Evolutionary conservation across 148 eudicot species (phyloP).

Genomic region (Cornus controversa): DNA sequence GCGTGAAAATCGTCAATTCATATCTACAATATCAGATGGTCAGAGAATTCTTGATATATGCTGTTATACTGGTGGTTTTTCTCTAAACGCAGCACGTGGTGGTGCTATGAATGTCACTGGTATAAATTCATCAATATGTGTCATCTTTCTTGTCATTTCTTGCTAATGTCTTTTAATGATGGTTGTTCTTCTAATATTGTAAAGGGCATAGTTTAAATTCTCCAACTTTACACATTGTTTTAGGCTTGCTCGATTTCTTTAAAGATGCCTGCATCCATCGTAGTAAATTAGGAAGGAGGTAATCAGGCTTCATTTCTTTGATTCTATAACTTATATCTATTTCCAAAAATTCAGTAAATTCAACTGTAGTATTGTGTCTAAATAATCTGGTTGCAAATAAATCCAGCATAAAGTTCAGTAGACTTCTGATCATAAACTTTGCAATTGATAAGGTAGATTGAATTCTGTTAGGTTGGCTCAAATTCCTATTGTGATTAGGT

Average conservation of each 20-base stretch:
- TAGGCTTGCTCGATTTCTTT: neutral
- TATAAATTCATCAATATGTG: too few species aligned
- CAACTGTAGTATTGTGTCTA: neutral
- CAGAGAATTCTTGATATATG: constrained; percentile 80
- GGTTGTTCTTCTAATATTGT: neutral
- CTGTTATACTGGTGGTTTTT: constrained; percentile 95
- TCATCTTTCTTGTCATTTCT: constrained; percentile 8
- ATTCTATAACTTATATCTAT: neutral
- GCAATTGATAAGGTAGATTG: neutral
- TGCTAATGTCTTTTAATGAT: neutral
- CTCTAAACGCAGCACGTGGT: constrained; percentile 78
- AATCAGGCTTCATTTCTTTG: neutral
- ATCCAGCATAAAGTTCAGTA: neutral
- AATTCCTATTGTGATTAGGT: too few species aligned
- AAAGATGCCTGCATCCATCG: neutral
- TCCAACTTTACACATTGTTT: neutral
- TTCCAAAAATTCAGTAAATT: neutral
- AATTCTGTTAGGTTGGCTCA: too few species aligned
- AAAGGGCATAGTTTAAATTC: neutral
- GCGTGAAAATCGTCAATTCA: constrained; percentile 86
- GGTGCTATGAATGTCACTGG: constrained; percentile 84
- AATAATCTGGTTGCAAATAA: neutral
- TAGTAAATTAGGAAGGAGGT: constrained; percentile 1
- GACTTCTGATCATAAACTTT: neutral
- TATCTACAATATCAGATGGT: constrained; percentile 65